Conservation (phyloP, 2,329 filamentous ascomycete species). For the Cladosporium sp. region DNA sequence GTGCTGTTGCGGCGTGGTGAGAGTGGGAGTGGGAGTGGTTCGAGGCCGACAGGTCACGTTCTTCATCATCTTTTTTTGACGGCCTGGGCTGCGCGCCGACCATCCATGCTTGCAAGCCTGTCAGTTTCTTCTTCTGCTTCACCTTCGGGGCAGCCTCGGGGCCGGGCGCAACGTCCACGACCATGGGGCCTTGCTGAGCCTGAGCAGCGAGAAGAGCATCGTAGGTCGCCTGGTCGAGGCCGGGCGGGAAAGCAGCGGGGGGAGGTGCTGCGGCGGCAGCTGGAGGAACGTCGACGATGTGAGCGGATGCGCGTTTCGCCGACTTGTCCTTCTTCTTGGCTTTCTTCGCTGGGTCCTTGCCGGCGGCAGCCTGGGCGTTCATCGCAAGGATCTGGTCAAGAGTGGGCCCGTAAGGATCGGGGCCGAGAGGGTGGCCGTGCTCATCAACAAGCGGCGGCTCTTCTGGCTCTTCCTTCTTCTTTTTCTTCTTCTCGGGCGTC, state of each 20-base stretch:
- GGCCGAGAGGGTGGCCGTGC: constrained; percentile 2
- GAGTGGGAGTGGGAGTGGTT: not conserved
- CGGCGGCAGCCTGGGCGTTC: not conserved
- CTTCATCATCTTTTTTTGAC: constrained; percentile 20
- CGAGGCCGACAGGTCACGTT: constrained; percentile 14
- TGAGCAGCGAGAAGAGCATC: constrained; percentile 8
- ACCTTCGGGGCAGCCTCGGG: constrained; percentile 9
- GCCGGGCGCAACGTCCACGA: constrained; percentile 6
- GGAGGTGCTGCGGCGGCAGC: not conserved
- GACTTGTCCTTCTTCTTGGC: constrained; percentile 4
- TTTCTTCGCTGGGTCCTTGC: constrained; percentile 4
- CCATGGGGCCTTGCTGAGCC: not conserved
- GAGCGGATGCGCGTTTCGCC: constrained; percentile 1
- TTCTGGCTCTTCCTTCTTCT: constrained; percentile 13
- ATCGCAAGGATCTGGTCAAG: not conserved
- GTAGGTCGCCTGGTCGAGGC: no score
- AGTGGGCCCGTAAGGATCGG: constrained; percentile 13
- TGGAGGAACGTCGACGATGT: not conserved
- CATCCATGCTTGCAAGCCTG: constrained; percentile 25
- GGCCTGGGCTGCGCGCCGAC: constrained; percentile 16
- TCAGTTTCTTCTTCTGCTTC: constrained; percentile 21
- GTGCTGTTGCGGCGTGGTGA: not conserved
- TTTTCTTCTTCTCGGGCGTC: constrained; percentile 14
- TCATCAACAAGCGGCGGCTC: not conserved
- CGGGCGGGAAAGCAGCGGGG: not conserved